Percentiles rank a stretch among this genome's conserved stretches.
phyloP scores from a whole-genome alignment of 1,284 basidiomycete genomes.

The Ustilago bromivora region DNA sequence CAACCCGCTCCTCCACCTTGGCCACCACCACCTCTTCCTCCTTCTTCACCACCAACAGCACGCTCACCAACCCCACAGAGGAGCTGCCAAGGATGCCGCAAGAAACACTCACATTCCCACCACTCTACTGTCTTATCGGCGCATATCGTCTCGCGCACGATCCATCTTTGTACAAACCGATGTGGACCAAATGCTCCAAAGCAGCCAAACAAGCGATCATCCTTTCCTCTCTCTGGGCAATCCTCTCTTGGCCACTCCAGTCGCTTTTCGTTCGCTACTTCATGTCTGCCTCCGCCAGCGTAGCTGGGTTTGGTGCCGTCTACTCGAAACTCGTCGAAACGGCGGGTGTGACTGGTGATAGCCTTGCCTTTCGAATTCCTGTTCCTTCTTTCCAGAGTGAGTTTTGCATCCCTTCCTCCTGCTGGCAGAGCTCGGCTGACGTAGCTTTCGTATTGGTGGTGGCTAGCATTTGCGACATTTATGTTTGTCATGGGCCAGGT shows the following conservation, averaged over 20 bases:
- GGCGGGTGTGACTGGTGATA: slow-evolving; percentile 47
- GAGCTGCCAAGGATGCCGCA: slow-evolving; percentile 57
- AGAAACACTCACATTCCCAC: slow-evolving; percentile 63
- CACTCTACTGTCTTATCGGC: slow-evolving; percentile 64
- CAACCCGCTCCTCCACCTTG: not conserved
- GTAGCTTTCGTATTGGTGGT: not conserved
- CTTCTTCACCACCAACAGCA: not conserved
- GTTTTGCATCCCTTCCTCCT: not conserved
- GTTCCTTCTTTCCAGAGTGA: slow-evolving; percentile 49
- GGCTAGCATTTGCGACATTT: slow-evolving; percentile 57
- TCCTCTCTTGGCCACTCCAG: slow-evolving; percentile 64
- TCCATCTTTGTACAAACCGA: slow-evolving; percentile 59
- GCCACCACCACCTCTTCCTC: not conserved
- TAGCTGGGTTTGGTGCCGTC: slow-evolving; percentile 47
- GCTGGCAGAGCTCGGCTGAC: not conserved
- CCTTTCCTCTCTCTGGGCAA: slow-evolving; percentile 47
- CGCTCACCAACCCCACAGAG: not conserved
- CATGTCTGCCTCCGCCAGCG: slow-evolving; percentile 55
- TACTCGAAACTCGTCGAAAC: slow-evolving; percentile 40
- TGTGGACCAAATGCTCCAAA: slow-evolving; percentile 61
- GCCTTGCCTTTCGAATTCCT: slow-evolving; percentile 41
- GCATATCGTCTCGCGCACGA: slow-evolving; percentile 66
- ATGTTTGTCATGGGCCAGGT: slow-evolving; percentile 66
- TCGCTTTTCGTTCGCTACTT: slow-evolving; percentile 60
- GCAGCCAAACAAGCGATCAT: slow-evolving; percentile 56